These are phyloP conservation scores for Rhodotorula sp. DNA, from an alignment of 1,284 basidiomycete species.

Conservation along the genomic window DNA sequence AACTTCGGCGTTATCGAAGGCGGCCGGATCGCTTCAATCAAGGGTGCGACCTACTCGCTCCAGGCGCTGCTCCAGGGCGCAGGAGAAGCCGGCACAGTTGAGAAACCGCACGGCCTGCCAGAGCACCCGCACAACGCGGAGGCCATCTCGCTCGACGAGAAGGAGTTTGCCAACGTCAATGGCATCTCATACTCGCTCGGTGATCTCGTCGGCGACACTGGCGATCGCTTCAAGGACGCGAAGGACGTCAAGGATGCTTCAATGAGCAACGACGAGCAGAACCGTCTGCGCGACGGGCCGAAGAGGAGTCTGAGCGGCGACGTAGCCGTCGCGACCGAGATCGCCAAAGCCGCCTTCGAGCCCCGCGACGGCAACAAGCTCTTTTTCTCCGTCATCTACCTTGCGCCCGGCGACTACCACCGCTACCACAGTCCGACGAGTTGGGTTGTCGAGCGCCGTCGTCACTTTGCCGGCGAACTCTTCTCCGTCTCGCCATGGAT, in stretches of 20 bases:
- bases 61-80: slow-evolving; percentile 69
- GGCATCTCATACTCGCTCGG: slow-evolving; percentile 93
- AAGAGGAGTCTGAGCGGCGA: slow-evolving; percentile 25
- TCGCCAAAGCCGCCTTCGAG: slow-evolving; percentile 28
- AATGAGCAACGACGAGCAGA: slow-evolving; percentile 12
- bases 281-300: slow-evolving; percentile 5
- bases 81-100: not conserved
- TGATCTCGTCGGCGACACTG: slow-evolving; percentile 59
- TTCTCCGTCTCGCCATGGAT: slow-evolving; percentile 97
- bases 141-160: slow-evolving; percentile 68
- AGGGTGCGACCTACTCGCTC: slow-evolving; percentile 94
- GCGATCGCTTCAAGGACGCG: not conserved
- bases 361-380: slow-evolving; percentile 56
- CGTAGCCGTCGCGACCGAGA: slow-evolving; percentile 32
- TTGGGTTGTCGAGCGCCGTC: slow-evolving; percentile 93
- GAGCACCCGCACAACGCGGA: slow-evolving; percentile 52
- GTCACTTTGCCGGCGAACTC: slow-evolving; percentile 93
- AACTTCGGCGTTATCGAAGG: slow-evolving; percentile 88
- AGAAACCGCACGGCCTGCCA: slow-evolving; percentile 48
- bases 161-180: slow-evolving; percentile 92
- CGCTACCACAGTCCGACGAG: slow-evolving; percentile 93
- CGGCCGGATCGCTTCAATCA: slow-evolving; percentile 87
- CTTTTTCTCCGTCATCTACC: slow-evolving; percentile 93
- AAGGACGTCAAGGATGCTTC: slow-evolving; percentile 19
- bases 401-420: slow-evolving; percentile 98